phyloP scores from a whole-genome alignment of 2,329 filamentous ascomycete species.

The Chrysoporthe puriensis region DNA sequence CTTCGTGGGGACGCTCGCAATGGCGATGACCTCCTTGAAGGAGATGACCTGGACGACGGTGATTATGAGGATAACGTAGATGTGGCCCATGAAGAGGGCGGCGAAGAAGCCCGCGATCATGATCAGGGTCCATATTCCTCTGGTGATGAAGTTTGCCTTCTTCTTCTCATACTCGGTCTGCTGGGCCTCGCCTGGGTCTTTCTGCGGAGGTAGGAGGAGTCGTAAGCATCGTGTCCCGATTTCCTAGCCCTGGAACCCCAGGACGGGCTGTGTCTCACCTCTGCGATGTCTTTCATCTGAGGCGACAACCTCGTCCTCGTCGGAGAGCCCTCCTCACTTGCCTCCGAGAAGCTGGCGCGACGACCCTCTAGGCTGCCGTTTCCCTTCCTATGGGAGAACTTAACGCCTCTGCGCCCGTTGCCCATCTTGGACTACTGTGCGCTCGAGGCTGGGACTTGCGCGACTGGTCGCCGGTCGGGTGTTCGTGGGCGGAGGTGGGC shows the following conservation, averaged over 20 bases:
- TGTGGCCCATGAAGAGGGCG: constrained; percentile 92
- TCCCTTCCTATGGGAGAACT: constrained; percentile 56
- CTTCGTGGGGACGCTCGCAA: constrained; percentile 90
- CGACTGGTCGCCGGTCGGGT: not conserved
- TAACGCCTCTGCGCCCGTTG: constrained; percentile 54
- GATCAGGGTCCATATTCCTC: constrained; percentile 96
- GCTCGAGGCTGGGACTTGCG: constrained; percentile 4
- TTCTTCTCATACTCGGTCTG: constrained; percentile 91
- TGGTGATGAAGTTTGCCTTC: constrained; percentile 95
- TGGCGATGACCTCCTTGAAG: constrained; percentile 99
- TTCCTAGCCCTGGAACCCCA: not conserved
- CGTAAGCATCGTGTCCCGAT: constrained; percentile 30
- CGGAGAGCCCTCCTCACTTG: constrained; percentile 60
- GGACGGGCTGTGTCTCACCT: constrained; percentile 35
- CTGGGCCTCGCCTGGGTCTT: constrained; percentile 47
- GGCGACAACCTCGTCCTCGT: constrained; percentile 35
- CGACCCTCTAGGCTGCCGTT: constrained; percentile 58
- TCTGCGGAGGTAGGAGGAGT: constrained; percentile 39
- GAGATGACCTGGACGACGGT: constrained; percentile 94
- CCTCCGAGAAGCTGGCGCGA: constrained; percentile 73
- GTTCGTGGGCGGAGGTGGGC: not conserved
- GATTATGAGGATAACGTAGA: constrained; percentile 93
- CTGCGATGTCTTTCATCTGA: constrained; percentile 44
- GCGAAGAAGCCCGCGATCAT: constrained; percentile 96
- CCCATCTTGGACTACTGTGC: constrained; percentile 34